Percentiles rank a stretch among this genome's conserved stretches.
phyloP scores from a whole-genome alignment of 2,329 filamentous ascomycete genomes.

The Colletotrichum falcatum region DNA sequence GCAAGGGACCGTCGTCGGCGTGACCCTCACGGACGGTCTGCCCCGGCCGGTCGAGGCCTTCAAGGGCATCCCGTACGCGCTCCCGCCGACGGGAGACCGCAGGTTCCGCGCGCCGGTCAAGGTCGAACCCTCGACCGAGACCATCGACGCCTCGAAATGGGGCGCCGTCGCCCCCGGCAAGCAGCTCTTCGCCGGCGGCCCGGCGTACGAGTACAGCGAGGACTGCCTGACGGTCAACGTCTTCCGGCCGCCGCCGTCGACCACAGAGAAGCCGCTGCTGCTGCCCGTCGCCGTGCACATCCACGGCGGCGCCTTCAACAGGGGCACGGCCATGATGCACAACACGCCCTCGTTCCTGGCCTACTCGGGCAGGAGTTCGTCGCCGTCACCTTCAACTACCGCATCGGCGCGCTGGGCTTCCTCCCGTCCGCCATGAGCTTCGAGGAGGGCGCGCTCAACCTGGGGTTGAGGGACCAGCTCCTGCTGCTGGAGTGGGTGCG shows the following conservation, averaged over 20 bases:
- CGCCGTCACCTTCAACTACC: slow-evolving; percentile 71
- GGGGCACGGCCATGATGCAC: slow-evolving; percentile 63
- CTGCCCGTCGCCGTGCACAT: slow-evolving; percentile 69
- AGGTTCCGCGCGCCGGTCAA: slow-evolving; percentile 59
- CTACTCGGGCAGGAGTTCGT: slow-evolving; percentile 66
- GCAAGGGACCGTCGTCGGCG: slow-evolving; percentile 57
- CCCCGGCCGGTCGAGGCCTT: slow-evolving; percentile 62
- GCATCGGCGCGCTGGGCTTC: slow-evolving; percentile 77
- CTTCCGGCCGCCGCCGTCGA: slow-evolving; percentile 54
- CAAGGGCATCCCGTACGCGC: slow-evolving; percentile 64
- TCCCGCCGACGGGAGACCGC: slow-evolving; percentile 46
- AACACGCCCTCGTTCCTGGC: slow-evolving; percentile 72
- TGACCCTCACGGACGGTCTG: slow-evolving; percentile 48
- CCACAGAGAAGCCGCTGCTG: slow-evolving; percentile 15
- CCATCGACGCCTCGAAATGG: slow-evolving; percentile 51
- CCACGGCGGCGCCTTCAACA: slow-evolving; percentile 73
- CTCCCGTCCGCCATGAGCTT: slow-evolving; percentile 66
- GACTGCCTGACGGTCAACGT: slow-evolving; percentile 67
- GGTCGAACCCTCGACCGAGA: slow-evolving; percentile 44
- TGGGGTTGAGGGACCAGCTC: slow-evolving; percentile 73
- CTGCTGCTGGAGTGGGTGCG: slow-evolving; percentile 71
- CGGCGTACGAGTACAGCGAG: slow-evolving; percentile 53
- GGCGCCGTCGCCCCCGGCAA: slow-evolving; percentile 55
- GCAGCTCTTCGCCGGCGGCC: slow-evolving; percentile 44
- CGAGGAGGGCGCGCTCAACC: slow-evolving; percentile 69